A percentile compares a stretch with the other conserved stretches of the same genome.
Evolutionary conservation across 2,329 filamentous ascomycete species (phyloP).

Genomic region (Fusarium ramigenum): DNA sequence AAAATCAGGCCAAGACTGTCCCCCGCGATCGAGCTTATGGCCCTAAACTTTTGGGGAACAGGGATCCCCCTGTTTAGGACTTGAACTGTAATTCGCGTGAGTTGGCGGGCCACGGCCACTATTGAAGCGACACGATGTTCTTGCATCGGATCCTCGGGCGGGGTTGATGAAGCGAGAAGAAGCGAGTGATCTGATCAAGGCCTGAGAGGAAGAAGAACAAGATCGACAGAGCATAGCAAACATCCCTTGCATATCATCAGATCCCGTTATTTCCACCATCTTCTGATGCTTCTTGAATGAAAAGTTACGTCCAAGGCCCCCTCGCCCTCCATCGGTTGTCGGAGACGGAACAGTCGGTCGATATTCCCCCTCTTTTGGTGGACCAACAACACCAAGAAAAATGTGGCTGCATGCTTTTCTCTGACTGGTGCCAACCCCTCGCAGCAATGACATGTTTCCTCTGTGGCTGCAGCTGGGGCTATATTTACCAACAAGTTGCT

Average conservation of each 20-base stretch:
- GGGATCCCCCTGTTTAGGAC: constrained; percentile 10
- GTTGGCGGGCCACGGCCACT: constrained; percentile 3
- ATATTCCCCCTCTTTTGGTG: not conserved
- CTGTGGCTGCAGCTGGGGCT: constrained; percentile 19
- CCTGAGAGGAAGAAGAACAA: too few relatives aligned
- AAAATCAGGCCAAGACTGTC: constrained; percentile 4
- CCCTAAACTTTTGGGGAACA: not conserved
- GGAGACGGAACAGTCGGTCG: constrained; percentile 10
- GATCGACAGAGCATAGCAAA: not conserved
- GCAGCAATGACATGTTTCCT: not conserved
- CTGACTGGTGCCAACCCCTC: constrained; percentile 22
- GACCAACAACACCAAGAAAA: not conserved
- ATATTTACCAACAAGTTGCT: constrained; percentile 3
- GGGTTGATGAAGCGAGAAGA: not conserved
- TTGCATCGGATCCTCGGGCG: constrained; percentile 15
- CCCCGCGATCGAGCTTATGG: constrained; percentile 15
- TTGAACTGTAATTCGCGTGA: not conserved
- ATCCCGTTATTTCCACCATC: not conserved
- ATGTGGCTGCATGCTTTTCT: constrained; percentile 24
- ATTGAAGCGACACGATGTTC: constrained; percentile 8
- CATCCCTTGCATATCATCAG: not conserved
- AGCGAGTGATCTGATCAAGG: not conserved
- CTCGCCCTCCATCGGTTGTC: constrained; percentile 16
- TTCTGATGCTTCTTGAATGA: not conserved
- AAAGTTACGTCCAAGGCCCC: too few relatives aligned